phyloP scores from a whole-genome alignment of 805 yeast species.

The Barnettozyma sucrosica region DNA sequence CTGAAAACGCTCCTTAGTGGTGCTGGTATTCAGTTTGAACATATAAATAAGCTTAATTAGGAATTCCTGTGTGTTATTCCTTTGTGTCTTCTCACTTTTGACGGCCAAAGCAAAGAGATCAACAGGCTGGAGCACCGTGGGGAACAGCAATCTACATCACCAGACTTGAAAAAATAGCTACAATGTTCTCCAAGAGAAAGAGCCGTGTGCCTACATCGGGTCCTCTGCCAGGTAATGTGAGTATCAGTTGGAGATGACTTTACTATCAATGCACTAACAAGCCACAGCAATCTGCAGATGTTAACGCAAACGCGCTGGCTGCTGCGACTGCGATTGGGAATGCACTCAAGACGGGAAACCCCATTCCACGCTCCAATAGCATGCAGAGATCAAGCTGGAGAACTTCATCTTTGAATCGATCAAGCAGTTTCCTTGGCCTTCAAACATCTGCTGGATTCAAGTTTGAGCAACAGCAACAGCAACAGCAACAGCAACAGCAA shows the following conservation, averaged over 20 bases:
- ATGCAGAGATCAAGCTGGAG: conserved; percentile 15
- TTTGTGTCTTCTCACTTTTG: not conserved
- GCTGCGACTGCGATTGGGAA: conserved; percentile 56
- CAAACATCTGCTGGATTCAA: conserved; percentile 16
- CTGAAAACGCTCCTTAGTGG: not conserved
- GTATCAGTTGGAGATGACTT: not conserved
- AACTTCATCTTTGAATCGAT: conserved; percentile 10
- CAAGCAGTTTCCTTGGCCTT: conserved; percentile 21
- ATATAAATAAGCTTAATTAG: not conserved
- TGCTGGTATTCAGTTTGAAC: not conserved
- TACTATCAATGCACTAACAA: conserved; percentile 8
- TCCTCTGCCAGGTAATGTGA: conserved; percentile 12
- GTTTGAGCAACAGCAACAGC: conserved; percentile 5
- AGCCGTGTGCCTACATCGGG: conserved; percentile 9
- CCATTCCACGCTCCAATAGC: conserved; percentile 27
- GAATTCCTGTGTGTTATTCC: not conserved
- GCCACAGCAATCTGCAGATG: conserved; percentile 22
- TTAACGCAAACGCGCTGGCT: conserved; percentile 50
- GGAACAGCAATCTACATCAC: not conserved
- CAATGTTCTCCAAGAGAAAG: conserved; percentile 12
- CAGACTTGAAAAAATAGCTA: not conserved
- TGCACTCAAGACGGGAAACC: conserved; percentile 34
- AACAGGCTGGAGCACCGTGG: not conserved
- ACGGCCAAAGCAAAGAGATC: not conserved
- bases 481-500: conserved; percentile 9